Conservation (phyloP, 345 rosid species). For the Aurinia saxatilis region DNA sequence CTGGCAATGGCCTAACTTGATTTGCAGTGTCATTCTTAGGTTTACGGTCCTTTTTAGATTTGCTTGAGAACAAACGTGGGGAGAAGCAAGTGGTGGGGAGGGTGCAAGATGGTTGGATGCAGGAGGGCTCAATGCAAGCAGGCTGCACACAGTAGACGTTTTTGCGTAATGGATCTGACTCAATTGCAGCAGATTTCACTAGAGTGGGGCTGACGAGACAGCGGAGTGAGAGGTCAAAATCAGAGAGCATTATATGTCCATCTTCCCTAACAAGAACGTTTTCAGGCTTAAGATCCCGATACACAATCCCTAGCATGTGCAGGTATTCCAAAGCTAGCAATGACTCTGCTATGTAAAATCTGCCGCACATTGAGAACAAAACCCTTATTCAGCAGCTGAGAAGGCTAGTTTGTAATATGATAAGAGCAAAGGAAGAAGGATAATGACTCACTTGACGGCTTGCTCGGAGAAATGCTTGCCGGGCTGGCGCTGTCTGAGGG, state of each 20-base stretch:
- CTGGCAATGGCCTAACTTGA: slow-evolving; percentile 81
- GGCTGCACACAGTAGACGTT: slow-evolving; percentile 77
- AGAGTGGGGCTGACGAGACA: slow-evolving; percentile 82
- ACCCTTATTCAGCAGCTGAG: background rate
- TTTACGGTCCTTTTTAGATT: slow-evolving; percentile 69
- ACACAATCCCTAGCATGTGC: slow-evolving; percentile 73
- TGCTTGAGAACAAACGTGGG: slow-evolving; percentile 81
- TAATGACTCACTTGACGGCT: slow-evolving; percentile 85
- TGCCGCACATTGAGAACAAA: slow-evolving; percentile 32
- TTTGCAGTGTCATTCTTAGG: slow-evolving; percentile 60
- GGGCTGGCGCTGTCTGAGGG: slow-evolving; percentile 88
- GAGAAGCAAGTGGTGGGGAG: slow-evolving; percentile 83
- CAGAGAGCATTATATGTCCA: slow-evolving; percentile 82
- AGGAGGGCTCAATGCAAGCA: slow-evolving; percentile 75
- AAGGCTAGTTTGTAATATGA: too few species aligned
- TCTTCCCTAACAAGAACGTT: slow-evolving; percentile 69
- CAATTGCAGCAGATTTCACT: slow-evolving; percentile 48
- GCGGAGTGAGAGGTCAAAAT: slow-evolving; percentile 76
- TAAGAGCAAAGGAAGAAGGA: too few species aligned
- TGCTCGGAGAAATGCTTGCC: slow-evolving; percentile 87
- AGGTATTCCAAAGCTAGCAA: slow-evolving; percentile 63
- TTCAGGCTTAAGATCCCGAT: slow-evolving; percentile 79
- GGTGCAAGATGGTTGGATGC: slow-evolving; percentile 78
- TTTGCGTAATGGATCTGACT: slow-evolving; percentile 62
- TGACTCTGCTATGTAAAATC: slow-evolving; percentile 73